phyloP scores from a whole-genome alignment of 176 grass and related monocot species.

The Triticum aestivum region DNA sequence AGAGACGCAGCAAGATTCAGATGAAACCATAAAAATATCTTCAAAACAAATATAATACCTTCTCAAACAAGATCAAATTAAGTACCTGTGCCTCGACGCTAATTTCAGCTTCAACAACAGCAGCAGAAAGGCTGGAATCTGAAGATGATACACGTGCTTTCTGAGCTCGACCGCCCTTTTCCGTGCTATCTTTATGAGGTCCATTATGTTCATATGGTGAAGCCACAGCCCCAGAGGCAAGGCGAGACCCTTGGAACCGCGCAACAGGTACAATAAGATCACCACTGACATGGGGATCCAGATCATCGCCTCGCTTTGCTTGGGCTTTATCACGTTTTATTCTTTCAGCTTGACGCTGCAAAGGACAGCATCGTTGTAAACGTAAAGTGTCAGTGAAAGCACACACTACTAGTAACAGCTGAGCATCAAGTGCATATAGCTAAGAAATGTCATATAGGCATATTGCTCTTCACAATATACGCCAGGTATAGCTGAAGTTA shows the following conservation, averaged over 20 bases:
- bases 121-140: constrained; percentile 62
- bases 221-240: constrained; percentile 60
- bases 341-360: constrained; percentile 92
- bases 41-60: neutral
- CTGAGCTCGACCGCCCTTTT: constrained; percentile 29
- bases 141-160: constrained; percentile 55
- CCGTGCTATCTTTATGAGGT: constrained; percentile 34
- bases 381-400: constrained; percentile 19
- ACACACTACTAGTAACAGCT: constrained; percentile 16
- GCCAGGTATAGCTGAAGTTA: neutral
- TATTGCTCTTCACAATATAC: neutral
- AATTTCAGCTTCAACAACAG: constrained; percentile 85
- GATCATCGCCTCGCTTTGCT: constrained; percentile 70
- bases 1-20: constrained; percentile 25
- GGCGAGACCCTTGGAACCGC: constrained; percentile 84
- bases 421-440: neutral
- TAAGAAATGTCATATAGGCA: neutral
- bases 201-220: constrained; percentile 61
- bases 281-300: constrained; percentile 69
- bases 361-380: constrained; percentile 25
- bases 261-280: constrained; percentile 79
- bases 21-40: neutral
- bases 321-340: constrained; percentile 80
- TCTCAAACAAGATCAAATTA: constrained; percentile 18
- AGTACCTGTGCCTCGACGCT: constrained; percentile 56